These are phyloP conservation scores for Cucurbita maxima DNA, from an alignment of 306 rosid genomes.

Conservation along the genomic window DNA sequence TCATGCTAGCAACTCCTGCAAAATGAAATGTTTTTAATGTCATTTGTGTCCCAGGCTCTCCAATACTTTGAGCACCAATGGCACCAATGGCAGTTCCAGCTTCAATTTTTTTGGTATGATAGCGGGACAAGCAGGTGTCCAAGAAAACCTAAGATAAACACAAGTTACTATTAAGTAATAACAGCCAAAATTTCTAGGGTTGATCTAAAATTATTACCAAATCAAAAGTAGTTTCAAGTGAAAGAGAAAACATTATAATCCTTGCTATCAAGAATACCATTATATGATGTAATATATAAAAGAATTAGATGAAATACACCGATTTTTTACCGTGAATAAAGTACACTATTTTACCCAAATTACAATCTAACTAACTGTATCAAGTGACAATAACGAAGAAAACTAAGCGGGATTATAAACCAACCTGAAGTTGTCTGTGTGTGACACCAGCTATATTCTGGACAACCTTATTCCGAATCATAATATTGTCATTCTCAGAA, in stretches of 20 bases:
- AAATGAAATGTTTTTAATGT: conserved; percentile 89
- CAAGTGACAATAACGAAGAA: background rate
- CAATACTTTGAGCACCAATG: conserved; percentile 97
- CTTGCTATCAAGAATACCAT: background rate
- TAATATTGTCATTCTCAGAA: conserved; percentile 15
- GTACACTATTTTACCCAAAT: background rate
- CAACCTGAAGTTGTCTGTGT: conserved; percentile 68
- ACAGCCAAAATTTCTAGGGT: background rate
- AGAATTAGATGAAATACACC: background rate
- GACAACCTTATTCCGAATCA: conserved; percentile 28
- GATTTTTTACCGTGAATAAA: background rate
- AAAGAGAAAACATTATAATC: background rate
- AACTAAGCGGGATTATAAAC: background rate
- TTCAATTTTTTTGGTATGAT: conserved; percentile 55
- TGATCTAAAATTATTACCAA: background rate
- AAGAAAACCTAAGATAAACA: conserved; percentile 47
- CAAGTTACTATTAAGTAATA: background rate
- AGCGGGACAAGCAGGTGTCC: conserved; percentile 72
- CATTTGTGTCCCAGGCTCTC: conserved; percentile 99
- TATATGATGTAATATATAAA: background rate
- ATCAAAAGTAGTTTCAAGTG: background rate
- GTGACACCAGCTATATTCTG: conserved; percentile 51
- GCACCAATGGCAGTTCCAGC: conserved; percentile 92
- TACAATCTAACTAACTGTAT: background rate
- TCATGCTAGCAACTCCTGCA: conserved; percentile 99